These are phyloP conservation scores for Triticum dicoccoides DNA, from an alignment of 176 grass and related monocot species.

Conservation along the genomic window DNA sequence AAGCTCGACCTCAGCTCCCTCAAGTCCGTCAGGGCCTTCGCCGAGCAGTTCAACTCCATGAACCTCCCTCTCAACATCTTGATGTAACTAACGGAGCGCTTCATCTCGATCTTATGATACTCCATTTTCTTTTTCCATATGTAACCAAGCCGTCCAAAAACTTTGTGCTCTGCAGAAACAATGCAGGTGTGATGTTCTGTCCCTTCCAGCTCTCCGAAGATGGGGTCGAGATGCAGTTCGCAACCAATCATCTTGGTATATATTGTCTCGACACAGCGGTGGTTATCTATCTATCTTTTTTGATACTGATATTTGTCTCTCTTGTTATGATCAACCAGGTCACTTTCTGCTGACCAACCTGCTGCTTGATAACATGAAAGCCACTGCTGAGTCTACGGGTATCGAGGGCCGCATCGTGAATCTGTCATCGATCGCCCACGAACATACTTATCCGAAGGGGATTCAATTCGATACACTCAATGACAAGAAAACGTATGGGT, in stretches of 20 bases:
- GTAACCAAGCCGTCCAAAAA: not conserved
- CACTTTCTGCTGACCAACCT: constrained; percentile 88
- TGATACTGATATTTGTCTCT: not conserved
- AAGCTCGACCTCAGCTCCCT: constrained; percentile 86
- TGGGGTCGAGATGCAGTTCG: constrained; percentile 84
- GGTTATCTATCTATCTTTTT: too few relatives aligned
- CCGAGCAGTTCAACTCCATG: constrained; percentile 56
- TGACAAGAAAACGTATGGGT: constrained; percentile 54
- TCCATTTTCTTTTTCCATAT: not conserved
- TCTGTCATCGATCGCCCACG: constrained; percentile 79
- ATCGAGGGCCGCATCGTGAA: constrained; percentile 81
- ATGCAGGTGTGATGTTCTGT: constrained; percentile 91
- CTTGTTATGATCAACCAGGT: constrained; percentile 44
- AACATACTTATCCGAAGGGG: constrained; percentile 63
- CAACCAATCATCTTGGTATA: constrained; percentile 88
- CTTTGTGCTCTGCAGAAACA: constrained; percentile 60
- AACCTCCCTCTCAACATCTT: constrained; percentile 82
- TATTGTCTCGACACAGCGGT: not conserved
- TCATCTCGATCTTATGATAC: not conserved
- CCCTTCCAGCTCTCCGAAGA: constrained; percentile 79
- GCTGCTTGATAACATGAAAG: constrained; percentile 85
- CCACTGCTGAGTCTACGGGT: constrained; percentile 50
- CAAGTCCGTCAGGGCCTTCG: constrained; percentile 66
- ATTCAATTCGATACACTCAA: constrained; percentile 66
- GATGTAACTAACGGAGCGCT: constrained; percentile 43